Evolutionary conservation across 345 rosid genomes (phyloP), one percentile per base, ranked within the genome.

Genomic region (Cardamine occulta): DNA sequence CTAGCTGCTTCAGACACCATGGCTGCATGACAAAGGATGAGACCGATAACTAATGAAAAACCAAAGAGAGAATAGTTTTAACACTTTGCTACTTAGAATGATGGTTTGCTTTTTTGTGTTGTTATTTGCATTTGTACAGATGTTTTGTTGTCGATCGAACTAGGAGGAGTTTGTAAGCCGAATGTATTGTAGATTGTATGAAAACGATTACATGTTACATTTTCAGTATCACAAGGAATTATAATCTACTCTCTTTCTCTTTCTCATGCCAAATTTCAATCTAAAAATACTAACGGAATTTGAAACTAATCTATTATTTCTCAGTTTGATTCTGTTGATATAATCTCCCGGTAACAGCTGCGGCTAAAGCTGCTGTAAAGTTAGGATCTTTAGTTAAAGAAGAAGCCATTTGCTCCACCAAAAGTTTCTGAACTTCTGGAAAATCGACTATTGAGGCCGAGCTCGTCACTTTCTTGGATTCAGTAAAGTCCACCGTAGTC

Each of bases 401-500:
- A 72, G 93, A 76, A 19, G 99, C 99, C 99, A 95, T 95, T 72
- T 95, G 97, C 42, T 95, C 96, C 80, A 92, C 97, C 82, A 95
- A 84, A 56, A 86, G 83, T 62, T 89, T 79, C 55, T 76, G 87
- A 34, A 84, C 79, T 80, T 87, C 88, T 1, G 96, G 91, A 7
- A 88, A 59, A n/a, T 89, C 93, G n/a, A 70, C 17, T 78, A 75
- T 85, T 62, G 83, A 75, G 68, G 37, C 72, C 49, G 84, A 61
- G 42, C 48, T 79, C 13, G 23, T 81, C 57, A 18, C 68, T 60
- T 73, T 79, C 70, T 66, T 73, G 19, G 81, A 44, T 61, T 67
- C 81, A 32, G 37, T 55, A 32, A 54, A 63, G 4, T 80, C 78
- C 7, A 26, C 59, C 18, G 72, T 75, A 35, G 80, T 86, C 49